These are phyloP conservation scores for Rhizoclosmatium globosum DNA, from an alignment of 192 early-diverging fungal genomes.

Conservation along the genomic window DNA sequence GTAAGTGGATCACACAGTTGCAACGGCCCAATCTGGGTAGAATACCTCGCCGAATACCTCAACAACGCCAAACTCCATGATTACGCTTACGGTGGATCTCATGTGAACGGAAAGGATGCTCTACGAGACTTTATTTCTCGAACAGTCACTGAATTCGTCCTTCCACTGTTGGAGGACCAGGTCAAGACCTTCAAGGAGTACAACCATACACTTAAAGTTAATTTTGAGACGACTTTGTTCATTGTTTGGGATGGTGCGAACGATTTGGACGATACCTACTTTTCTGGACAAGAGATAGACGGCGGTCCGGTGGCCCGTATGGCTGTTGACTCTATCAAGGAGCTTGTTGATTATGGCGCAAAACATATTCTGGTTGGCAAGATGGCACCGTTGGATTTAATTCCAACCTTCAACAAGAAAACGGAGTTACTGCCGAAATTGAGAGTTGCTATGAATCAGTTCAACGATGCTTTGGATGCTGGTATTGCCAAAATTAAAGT, in stretches of 20 bases:
- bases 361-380: background rate
- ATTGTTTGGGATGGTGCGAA: constrained; percentile 16
- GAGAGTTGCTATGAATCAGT: no score
- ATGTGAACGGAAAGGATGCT: constrained; percentile 16
- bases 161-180: constrained; percentile 10
- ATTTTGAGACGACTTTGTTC: constrained; percentile 1
- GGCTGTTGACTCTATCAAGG: background rate
- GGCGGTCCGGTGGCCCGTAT: background rate
- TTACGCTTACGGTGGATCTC: constrained; percentile 55
- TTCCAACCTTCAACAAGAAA: background rate
- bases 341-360: background rate
- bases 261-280: constrained; percentile 2
- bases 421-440: no score
- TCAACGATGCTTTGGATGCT: no score
- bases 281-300: background rate
- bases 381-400: background rate
- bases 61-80: constrained; percentile 28
- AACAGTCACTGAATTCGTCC: background rate
- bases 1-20: constrained; percentile 29
- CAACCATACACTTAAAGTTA: background rate
- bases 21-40: constrained; percentile 57
- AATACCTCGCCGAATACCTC: constrained; percentile 40
- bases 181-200: background rate
- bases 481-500: no score
- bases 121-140: background rate